phyloP scores from a whole-genome alignment of 176 grass and related monocot species.

The Juncus inflexus region DNA sequence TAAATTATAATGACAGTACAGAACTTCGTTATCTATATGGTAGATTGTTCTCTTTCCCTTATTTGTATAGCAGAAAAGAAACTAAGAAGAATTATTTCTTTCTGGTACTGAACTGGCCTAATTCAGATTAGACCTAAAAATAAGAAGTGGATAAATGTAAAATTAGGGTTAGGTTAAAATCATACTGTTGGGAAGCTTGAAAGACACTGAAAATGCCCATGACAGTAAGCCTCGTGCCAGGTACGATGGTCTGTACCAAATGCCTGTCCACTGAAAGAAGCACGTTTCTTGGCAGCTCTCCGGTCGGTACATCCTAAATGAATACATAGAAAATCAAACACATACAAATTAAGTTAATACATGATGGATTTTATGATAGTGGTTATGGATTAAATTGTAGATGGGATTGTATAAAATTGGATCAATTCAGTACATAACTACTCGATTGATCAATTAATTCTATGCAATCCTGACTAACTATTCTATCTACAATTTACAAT shows the following conservation, averaged over 20 bases:
- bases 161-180: neutral
- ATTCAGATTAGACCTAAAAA: too few species aligned
- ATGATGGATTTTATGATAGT: too few species aligned
- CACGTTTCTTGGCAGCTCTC: slow-evolving; percentile 89
- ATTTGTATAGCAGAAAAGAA: too few species aligned
- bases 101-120: too few species aligned
- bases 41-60: too few species aligned
- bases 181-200: slow-evolving; percentile 84
- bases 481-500: too few species aligned
- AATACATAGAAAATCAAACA: neutral
- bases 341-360: neutral
- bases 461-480: too few species aligned
- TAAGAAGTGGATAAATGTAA: too few species aligned
- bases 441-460: too few species aligned
- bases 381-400: neutral
- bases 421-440: too few species aligned
- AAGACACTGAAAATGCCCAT: slow-evolving; percentile 89
- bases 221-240: slow-evolving; percentile 84
- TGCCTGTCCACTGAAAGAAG: slow-evolving; percentile 89
- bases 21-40: too few species aligned
- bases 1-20: neutral
- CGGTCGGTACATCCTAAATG: slow-evolving; percentile 85
- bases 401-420: neutral
- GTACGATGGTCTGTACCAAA: slow-evolving; percentile 94
- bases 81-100: too few species aligned